Evolutionary conservation across 75 land plant species (phyloP).

Genomic region (Selaginella tamariscina): DNA sequence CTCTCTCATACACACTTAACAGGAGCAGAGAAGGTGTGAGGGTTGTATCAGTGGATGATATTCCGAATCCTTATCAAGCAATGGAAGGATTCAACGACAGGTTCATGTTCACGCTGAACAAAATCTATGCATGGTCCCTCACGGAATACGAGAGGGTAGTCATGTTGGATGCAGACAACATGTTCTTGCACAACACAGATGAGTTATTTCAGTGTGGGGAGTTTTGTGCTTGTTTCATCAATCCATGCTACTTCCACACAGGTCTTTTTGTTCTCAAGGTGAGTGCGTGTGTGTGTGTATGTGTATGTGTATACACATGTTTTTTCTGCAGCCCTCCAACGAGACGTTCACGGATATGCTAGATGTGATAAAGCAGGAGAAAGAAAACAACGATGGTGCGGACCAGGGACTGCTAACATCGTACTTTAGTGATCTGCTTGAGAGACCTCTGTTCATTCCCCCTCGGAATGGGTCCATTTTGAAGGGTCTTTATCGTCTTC

Average conservation of each 20-base stretch:
- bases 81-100: slow-evolving; percentile 44
- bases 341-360: slow-evolving; percentile 56
- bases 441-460: slow-evolving; percentile 74
- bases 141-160: slow-evolving; percentile 81
- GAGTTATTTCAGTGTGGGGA: slow-evolving; percentile 95
- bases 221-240: slow-evolving; percentile 94
- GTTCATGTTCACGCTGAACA: slow-evolving; percentile 74
- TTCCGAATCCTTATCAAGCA: slow-evolving; percentile 63
- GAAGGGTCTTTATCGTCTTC: slow-evolving; percentile 70
- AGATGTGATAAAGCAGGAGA: slow-evolving; percentile 36
- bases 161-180: slow-evolving; percentile 89
- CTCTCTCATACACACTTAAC: no score
- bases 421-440: slow-evolving; percentile 71
- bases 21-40: slow-evolving; percentile 62
- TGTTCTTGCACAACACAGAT: slow-evolving; percentile 73
- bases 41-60: slow-evolving; percentile 65
- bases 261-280: slow-evolving; percentile 95
- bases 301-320: not conserved
- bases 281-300: not conserved
- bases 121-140: slow-evolving; percentile 87
- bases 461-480: slow-evolving; percentile 67
- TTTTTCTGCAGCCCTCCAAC: slow-evolving; percentile 62
- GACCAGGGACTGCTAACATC: slow-evolving; percentile 80
- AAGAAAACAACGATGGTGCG: slow-evolving; percentile 75
- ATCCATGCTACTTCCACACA: slow-evolving; percentile 98